A percentile compares a stretch with the other conserved stretches of the same genome.
phyloP scores from a whole-genome alignment of 2,329 filamentous ascomycete genomes.

The Fusarium gaditjirri region DNA sequence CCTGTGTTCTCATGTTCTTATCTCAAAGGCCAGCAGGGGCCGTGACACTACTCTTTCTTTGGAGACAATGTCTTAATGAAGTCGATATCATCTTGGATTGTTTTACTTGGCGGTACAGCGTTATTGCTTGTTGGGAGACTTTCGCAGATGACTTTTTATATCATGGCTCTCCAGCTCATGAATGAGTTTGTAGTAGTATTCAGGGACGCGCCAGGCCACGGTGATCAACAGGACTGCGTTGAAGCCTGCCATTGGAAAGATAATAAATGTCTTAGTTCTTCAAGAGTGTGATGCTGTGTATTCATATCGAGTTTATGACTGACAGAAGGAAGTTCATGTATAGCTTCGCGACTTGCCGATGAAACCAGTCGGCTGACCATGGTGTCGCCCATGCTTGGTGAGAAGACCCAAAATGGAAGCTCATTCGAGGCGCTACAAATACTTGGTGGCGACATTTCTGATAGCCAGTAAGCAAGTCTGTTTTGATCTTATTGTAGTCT shows the following conservation, averaged over 20 bases:
- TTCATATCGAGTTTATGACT: background rate
- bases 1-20: too few species aligned
- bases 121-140: background rate
- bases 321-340: background rate
- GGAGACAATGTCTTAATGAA: background rate
- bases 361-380: too few species aligned
- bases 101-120: background rate
- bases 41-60: background rate
- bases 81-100: background rate
- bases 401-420: background rate
- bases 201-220: background rate
- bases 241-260: background rate
- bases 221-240: background rate
- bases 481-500: background rate
- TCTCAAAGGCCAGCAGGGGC: too few species aligned
- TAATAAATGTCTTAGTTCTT: fast-evolving
- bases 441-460: background rate
- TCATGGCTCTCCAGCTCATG: background rate
- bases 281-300: too few species aligned
- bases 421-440: background rate
- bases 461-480: background rate
- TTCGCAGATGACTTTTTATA: background rate
- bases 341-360: background rate
- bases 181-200: background rate
- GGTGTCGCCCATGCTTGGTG: background rate